These are phyloP conservation scores for Phytophthora europaea DNA, from an alignment of 352 stramenopile species.

Conservation along the genomic window DNA sequence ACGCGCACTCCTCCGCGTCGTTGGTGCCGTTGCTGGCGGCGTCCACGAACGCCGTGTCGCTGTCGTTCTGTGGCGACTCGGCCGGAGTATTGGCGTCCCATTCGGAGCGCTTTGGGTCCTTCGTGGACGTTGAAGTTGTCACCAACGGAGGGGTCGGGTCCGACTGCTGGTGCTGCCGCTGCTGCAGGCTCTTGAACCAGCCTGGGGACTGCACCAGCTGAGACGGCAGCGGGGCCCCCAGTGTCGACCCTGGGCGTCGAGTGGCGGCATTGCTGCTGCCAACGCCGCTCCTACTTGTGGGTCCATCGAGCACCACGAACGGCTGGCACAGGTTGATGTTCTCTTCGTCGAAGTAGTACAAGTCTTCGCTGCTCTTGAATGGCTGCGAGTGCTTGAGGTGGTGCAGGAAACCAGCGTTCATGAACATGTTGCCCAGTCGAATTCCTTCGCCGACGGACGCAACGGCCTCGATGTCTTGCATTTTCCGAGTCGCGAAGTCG, in stretches of 20 bases:
- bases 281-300: constrained; percentile 23
- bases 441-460: constrained; percentile 46
- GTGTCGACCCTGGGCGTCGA: constrained; percentile 32
- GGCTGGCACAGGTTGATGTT: constrained; percentile 47
- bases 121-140: constrained; percentile 12
- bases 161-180: constrained; percentile 34
- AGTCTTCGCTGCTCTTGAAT: constrained; percentile 46
- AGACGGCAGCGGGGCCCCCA: constrained; percentile 36
- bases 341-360: constrained; percentile 66
- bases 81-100: constrained; percentile 26
- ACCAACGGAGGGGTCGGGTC: constrained; percentile 19
- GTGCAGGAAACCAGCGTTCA: constrained; percentile 66
- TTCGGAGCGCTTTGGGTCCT: constrained; percentile 8
- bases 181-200: constrained; percentile 43
- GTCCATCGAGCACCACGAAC: constrained; percentile 45
- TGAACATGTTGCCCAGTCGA: constrained; percentile 66
- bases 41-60: constrained; percentile 28
- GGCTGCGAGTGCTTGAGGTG: constrained; percentile 58
- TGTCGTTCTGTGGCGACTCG: constrained; percentile 28
- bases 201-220: constrained; percentile 44
- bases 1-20: constrained; percentile 39
- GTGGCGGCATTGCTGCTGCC: constrained; percentile 6
- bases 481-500: constrained; percentile 34
- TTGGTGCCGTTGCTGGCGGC: constrained; percentile 30
- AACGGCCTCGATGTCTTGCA: constrained; percentile 58